Percentiles rank a stretch among this genome's conserved stretches.
Evolutionary conservation across 2,329 filamentous ascomycete genomes (phyloP).

Genomic region (Bimuria novae-zelandiae): DNA sequence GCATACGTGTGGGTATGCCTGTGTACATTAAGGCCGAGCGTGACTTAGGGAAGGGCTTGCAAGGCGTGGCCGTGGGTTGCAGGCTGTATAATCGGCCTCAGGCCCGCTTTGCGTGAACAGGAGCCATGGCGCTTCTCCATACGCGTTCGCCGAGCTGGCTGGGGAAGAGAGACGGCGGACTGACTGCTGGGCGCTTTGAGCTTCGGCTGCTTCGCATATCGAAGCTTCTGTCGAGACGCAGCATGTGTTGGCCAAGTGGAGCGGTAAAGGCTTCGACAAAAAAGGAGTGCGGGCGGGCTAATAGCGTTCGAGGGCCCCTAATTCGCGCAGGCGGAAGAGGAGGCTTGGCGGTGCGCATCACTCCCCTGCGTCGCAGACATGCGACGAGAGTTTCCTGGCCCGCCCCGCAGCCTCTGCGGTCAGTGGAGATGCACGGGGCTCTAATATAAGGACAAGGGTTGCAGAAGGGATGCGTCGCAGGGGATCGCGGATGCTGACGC

Average conservation of each 20-base stretch:
- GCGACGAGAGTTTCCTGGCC: constrained; percentile 35
- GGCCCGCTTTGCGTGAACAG: constrained; percentile 18
- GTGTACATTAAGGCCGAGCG: constrained; percentile 17
- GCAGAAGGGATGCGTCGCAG: constrained; percentile 16
- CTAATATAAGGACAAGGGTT: too few species aligned
- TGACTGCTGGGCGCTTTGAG: constrained; percentile 25
- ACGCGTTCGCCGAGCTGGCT: constrained; percentile 22
- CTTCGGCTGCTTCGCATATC: constrained; percentile 32
- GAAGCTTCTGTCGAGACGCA: constrained; percentile 39
- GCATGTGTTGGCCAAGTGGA: constrained; percentile 31
- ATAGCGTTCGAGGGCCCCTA: constrained; percentile 23
- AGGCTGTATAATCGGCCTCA: constrained; percentile 17
- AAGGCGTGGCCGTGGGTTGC: too few species aligned
- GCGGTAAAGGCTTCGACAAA: constrained; percentile 25
- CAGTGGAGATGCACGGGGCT: constrained; percentile 9
- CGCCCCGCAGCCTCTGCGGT: constrained; percentile 5
- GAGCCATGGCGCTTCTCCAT: constrained; percentile 26
- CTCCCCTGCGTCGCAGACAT: constrained; percentile 32
- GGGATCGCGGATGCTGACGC: constrained; percentile 28
- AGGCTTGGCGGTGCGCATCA: constrained; percentile 21
- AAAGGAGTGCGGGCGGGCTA: constrained; percentile 15
- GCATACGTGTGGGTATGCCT: not conserved
- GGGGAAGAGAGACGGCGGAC: constrained; percentile 19
- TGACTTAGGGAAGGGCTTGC: not conserved
- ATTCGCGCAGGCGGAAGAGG: constrained; percentile 23